Conservation (phyloP, 768 basidiomycete species). For the Lactarius quietus region DNA sequence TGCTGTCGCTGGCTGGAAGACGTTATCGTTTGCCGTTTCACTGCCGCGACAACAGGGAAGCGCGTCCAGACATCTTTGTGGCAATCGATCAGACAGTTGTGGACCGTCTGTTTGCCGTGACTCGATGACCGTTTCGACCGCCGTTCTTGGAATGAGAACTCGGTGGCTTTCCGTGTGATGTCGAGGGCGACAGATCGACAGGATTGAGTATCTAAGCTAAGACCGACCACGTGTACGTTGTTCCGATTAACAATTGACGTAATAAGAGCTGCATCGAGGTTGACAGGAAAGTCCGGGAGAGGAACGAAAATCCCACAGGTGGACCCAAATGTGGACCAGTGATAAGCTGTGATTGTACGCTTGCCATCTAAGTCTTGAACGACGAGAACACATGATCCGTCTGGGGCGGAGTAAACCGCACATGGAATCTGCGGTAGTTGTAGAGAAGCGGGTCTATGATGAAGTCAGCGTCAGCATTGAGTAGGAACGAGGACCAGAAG, state of each 20-base stretch:
- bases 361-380: constrained; percentile 26
- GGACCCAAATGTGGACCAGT: constrained; percentile 55
- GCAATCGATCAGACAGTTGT: constrained; percentile 35
- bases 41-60: constrained; percentile 3
- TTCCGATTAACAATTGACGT: not conserved
- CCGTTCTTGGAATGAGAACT: constrained; percentile 30
- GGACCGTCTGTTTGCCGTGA: constrained; percentile 29
- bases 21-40: constrained; percentile 7
- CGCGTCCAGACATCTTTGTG: not conserved
- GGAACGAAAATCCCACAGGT: constrained; percentile 39
- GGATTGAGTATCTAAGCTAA: constrained; percentile 34
- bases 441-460: constrained; percentile 42
- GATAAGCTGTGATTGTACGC: constrained; percentile 39
- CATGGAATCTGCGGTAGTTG: constrained; percentile 36
- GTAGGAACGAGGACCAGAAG: not conserved
- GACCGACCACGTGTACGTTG: not conserved
- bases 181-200: constrained; percentile 46
- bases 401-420: constrained; percentile 45
- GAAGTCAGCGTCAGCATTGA: not conserved
- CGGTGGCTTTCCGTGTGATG: constrained; percentile 51
- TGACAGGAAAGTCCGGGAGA: constrained; percentile 16
- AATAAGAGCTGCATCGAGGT: not conserved
- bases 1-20: constrained; percentile 30
- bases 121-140: constrained; percentile 28
- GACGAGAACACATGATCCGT: constrained; percentile 51